Percentiles rank a stretch among this genome's conserved stretches.
phyloP scores from a whole-genome alignment of 192 early-diverging fungal genomes.

The Coemansia biformis region DNA sequence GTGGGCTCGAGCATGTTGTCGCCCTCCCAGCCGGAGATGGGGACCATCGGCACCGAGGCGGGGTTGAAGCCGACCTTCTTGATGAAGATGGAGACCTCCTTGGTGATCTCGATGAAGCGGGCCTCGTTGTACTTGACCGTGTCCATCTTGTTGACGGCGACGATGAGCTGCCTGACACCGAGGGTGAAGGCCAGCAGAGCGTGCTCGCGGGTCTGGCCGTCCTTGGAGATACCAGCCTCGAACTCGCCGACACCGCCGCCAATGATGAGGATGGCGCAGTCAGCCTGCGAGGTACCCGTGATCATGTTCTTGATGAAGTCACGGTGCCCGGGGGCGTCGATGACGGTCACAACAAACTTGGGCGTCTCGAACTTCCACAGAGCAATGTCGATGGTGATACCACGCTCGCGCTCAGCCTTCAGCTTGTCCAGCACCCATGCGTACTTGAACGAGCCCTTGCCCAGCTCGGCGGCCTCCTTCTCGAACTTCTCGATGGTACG shows the following conservation, averaged over 20 bases:
- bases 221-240: slow-evolving; percentile 98
- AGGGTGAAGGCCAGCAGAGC: slow-evolving; percentile 96
- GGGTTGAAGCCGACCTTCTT: slow-evolving; percentile 98
- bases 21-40: slow-evolving; percentile 97
- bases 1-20: slow-evolving; percentile 97
- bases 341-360: slow-evolving; percentile 96
- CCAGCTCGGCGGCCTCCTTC: slow-evolving; percentile 97
- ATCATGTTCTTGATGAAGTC: slow-evolving; percentile 99
- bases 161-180: slow-evolving; percentile 97
- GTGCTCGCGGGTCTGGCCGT: slow-evolving; percentile 99
- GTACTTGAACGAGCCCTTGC: slow-evolving; percentile 99
- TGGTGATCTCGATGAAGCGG: slow-evolving; percentile 94
- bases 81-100: slow-evolving; percentile 92
- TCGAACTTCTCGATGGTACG: slow-evolving; percentile 99
- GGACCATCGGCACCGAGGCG: slow-evolving; percentile 87
- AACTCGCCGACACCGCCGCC: slow-evolving; percentile 84
- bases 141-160: slow-evolving; percentile 99
- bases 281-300: slow-evolving; percentile 97
- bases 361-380: slow-evolving; percentile 96
- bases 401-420: slow-evolving; percentile 99
- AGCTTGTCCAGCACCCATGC: slow-evolving; percentile 99
- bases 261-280: slow-evolving; percentile 96
- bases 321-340: slow-evolving; percentile 99
- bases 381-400: slow-evolving; percentile 99
- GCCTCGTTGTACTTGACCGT: slow-evolving; percentile 90